Conservation (phyloP, 129 eudicot genomes). For the Cynara cardunculus region DNA sequence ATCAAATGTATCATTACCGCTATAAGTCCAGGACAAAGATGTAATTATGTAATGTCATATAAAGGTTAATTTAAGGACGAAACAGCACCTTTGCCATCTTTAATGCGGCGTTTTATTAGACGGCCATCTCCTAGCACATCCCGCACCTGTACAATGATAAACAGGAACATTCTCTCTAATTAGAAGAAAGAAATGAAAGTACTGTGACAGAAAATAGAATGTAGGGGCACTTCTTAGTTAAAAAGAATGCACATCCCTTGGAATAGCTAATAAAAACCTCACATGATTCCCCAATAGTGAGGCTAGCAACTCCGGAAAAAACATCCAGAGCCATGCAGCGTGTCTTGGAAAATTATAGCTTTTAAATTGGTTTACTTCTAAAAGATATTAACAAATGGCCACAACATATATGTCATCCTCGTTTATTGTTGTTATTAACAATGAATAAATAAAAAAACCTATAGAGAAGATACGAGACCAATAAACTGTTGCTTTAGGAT, state of each 20-base stretch:
- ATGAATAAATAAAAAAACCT: background rate
- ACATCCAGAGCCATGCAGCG: background rate
- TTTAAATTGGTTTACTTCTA: background rate
- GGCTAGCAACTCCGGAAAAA: background rate
- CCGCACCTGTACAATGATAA: slow-evolving; percentile 58
- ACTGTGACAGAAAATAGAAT: background rate
- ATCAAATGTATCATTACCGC: background rate
- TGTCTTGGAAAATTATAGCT: background rate
- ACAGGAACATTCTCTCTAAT: background rate
- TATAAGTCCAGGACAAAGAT: background rate
- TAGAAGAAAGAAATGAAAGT: background rate
- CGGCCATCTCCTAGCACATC: slow-evolving; percentile 99
- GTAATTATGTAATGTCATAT: slow-evolving; percentile 1
- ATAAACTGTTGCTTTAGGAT: background rate
- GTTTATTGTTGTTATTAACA: background rate
- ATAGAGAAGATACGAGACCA: background rate
- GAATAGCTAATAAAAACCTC: background rate
- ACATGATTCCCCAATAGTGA: background rate
- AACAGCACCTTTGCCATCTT: slow-evolving; percentile 89
- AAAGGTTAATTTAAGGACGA: background rate
- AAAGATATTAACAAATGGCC: background rate
- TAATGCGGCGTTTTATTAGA: slow-evolving; percentile 83
- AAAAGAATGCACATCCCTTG: background rate
- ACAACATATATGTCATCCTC: background rate
- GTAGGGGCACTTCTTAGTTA: background rate